Percentiles rank a stretch among this genome's conserved stretches.
These are phyloP conservation scores for Pezicula rhizophila DNA, from an alignment of 2,329 filamentous ascomycete species.

Conservation along the genomic window DNA sequence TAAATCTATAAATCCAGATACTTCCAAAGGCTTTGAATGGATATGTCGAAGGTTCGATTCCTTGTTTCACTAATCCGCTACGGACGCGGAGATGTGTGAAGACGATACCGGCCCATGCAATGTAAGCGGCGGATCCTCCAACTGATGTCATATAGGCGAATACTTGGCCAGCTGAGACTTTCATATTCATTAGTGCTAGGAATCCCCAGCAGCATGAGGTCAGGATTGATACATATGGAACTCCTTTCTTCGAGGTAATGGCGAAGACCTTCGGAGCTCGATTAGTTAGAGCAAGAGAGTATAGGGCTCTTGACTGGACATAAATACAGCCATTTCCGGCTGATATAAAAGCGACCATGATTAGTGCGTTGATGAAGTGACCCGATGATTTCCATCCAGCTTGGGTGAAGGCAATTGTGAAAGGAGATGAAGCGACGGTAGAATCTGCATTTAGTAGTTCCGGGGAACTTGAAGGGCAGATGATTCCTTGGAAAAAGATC, in stretches of 20 bases:
- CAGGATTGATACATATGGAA: constrained; percentile 42
- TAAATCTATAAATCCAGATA: constrained; percentile 17
- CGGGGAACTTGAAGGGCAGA: constrained; percentile 46
- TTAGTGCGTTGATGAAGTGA: constrained; percentile 48
- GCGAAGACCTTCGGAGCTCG: constrained; percentile 47
- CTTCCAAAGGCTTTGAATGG: constrained; percentile 17
- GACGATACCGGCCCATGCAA: constrained; percentile 39
- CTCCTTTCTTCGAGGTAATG: constrained; percentile 41
- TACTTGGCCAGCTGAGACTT: constrained; percentile 34
- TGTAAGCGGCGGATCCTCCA: constrained; percentile 36
- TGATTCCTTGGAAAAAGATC: constrained; percentile 46
- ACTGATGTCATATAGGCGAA: constrained; percentile 38
- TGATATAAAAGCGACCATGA: constrained; percentile 44
- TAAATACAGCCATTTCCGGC: constrained; percentile 49
- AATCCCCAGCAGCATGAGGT: constrained; percentile 43
- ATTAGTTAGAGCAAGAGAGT: constrained; percentile 46
- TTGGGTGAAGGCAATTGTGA: constrained; percentile 44
- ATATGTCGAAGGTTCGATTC: constrained; percentile 28
- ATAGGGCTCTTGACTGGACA: constrained; percentile 46
- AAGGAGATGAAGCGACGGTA: constrained; percentile 42
- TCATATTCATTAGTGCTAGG: constrained; percentile 38
- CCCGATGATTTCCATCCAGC: constrained; percentile 47
- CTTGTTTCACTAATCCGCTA: constrained; percentile 30
- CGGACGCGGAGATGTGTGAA: constrained; percentile 42
- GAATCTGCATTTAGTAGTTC: constrained; percentile 40